These are phyloP conservation scores for Starmerella gropengiesseri DNA, from an alignment of 805 yeast species.

Conservation along the genomic window DNA sequence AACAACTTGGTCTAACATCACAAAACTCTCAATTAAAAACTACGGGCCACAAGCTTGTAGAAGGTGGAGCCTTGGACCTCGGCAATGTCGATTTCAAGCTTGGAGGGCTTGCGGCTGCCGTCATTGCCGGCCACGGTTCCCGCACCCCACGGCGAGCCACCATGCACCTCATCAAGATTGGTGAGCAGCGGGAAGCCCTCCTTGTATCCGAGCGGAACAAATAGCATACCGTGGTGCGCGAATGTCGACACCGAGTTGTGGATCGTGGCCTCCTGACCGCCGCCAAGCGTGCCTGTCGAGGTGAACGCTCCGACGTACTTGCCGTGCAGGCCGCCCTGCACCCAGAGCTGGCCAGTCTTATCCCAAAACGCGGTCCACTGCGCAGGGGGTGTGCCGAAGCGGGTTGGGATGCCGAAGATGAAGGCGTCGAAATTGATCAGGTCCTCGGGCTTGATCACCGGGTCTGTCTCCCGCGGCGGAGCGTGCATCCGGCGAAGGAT, in stretches of 20 bases:
- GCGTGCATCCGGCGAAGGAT: slow-evolving; percentile 55
- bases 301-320: slow-evolving; percentile 65
- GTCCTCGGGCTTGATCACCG: slow-evolving; percentile 47
- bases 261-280: slow-evolving; percentile 66
- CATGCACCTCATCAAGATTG: slow-evolving; percentile 56
- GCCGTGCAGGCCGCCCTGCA: slow-evolving; percentile 54
- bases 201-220: slow-evolving; percentile 65
- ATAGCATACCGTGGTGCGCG: slow-evolving; percentile 68
- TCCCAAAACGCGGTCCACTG: slow-evolving; percentile 73
- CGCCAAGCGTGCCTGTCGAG: slow-evolving; percentile 62
- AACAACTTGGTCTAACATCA: not conserved
- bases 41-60: slow-evolving; percentile 35
- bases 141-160: slow-evolving; percentile 82
- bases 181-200: slow-evolving; percentile 45
- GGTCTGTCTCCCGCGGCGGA: slow-evolving; percentile 37
- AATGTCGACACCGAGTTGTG: slow-evolving; percentile 47
- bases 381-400: slow-evolving; percentile 65
- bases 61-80: slow-evolving; percentile 57
- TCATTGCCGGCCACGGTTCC: slow-evolving; percentile 67
- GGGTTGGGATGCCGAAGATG: slow-evolving; percentile 69
- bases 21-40: slow-evolving; percentile 14
- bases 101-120: slow-evolving; percentile 59
- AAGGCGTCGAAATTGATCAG: slow-evolving; percentile 61
- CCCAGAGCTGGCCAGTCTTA: slow-evolving; percentile 68
- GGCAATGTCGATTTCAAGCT: slow-evolving; percentile 55